A percentile compares a stretch with the other conserved stretches of the same genome.
Conservation (phyloP, 495 filamentous ascomycete species). For the Daldinia loculata region DNA sequence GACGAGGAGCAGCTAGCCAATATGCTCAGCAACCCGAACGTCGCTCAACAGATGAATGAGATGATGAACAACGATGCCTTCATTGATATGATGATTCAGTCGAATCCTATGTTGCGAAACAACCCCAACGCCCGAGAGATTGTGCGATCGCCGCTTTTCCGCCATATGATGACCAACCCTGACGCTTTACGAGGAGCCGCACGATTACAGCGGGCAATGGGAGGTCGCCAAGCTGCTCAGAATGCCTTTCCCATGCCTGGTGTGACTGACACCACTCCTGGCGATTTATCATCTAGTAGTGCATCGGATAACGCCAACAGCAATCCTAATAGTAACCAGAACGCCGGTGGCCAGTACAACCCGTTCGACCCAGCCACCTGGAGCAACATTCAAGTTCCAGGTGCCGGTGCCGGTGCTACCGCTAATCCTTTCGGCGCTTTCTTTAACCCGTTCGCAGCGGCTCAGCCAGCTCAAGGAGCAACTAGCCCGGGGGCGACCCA, state of each 20-base stretch:
- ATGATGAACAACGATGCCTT: slow-evolving; percentile 92
- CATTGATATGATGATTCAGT: slow-evolving; percentile 89
- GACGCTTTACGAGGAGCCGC: slow-evolving; percentile 79
- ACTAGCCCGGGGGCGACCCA: slow-evolving; percentile 40
- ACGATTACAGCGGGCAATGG: slow-evolving; percentile 78
- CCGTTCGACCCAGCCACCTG: slow-evolving; percentile 51
- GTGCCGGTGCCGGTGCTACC: slow-evolving; percentile 40
- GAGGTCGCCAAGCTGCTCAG: slow-evolving; percentile 55
- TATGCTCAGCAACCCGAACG: slow-evolving; percentile 87
- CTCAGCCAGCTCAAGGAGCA: slow-evolving; percentile 30
- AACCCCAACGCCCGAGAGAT: slow-evolving; percentile 85
- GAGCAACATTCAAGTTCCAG: slow-evolving; percentile 34
- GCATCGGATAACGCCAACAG: slow-evolving; percentile 36
- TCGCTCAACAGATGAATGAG: slow-evolving; percentile 87
- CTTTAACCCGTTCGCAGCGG: slow-evolving; percentile 55
- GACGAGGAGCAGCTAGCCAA: slow-evolving; percentile 78
- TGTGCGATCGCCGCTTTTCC: slow-evolving; percentile 84
- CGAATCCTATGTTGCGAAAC: slow-evolving; percentile 86
- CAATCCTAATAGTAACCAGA: slow-evolving; percentile 25
- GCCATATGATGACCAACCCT: slow-evolving; percentile 96
- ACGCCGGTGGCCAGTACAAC: slow-evolving; percentile 46
- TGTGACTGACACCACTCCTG: slow-evolving; percentile 75
- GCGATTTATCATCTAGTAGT: slow-evolving; percentile 42
- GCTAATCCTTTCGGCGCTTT: slow-evolving; percentile 79
- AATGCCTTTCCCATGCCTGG: slow-evolving; percentile 87